A percentile compares a stretch with the other conserved stretches of the same genome.
phyloP scores from a whole-genome alignment of 257 asterid species.

The Pogostemon cablin region DNA sequence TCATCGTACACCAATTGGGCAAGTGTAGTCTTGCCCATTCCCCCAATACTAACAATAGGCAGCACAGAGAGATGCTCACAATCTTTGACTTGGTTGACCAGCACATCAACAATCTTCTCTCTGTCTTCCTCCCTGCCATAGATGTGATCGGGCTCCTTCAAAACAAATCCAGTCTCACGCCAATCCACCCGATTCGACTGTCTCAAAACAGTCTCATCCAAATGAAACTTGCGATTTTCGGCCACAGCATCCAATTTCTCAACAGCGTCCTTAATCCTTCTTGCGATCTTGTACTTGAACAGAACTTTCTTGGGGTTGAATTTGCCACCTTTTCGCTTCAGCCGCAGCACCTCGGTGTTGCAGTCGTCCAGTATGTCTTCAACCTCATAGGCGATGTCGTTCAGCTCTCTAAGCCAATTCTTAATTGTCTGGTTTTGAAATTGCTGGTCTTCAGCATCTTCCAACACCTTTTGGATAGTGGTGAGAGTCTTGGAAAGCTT shows the following conservation, averaged over 20 bases:
- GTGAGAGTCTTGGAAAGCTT: conserved; percentile 36
- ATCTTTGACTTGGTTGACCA: background rate
- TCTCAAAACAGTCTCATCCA: no score
- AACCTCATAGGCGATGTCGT: background rate
- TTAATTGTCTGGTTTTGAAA: no score
- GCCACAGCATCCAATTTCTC: no score
- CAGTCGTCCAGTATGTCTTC: conserved; percentile 37
- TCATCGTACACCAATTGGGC: no score
- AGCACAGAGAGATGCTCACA: conserved; percentile 20
- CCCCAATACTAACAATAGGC: conserved; percentile 32
- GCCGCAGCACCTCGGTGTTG: background rate
- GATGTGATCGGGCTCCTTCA: conserved; percentile 6
- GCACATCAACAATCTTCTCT: background rate
- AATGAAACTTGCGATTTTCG: no score
- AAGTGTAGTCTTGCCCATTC: conserved; percentile 25
- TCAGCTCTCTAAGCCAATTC: no score
- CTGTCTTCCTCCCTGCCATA: conserved; percentile 37
- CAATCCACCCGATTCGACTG: background rate
- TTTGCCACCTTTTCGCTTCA: background rate
- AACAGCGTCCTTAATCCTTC: conserved; percentile 13
- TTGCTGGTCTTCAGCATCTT: no score
- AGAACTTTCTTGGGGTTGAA: background rate
- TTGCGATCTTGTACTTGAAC: conserved; percentile 30
- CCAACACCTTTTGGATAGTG: conserved; percentile 14
- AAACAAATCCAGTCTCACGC: conserved; percentile 23